Evolutionary conservation across 306 rosid species (phyloP), one percentile per base, ranked within the genome.

Genomic region (Lablab purpureus): DNA sequence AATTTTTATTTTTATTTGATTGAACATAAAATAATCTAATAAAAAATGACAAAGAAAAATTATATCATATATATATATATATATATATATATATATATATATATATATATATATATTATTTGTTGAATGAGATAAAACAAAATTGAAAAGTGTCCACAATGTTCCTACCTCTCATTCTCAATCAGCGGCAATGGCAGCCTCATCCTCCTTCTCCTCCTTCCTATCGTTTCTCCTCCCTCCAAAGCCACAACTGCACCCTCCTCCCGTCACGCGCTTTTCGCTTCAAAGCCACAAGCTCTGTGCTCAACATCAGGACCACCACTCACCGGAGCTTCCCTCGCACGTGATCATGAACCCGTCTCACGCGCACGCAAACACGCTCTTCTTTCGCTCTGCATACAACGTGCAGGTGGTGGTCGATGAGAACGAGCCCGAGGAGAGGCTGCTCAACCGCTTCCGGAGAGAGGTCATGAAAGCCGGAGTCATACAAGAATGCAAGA

Each of bases 401-500:
- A 94, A 92, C 81, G 96, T 92, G 32, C 91, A 89, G 87, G 90
- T 89, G 67, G 55, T 87, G 15, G 91, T 92, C 2, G 93, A 84
- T 18, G 97, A 94, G 40, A 87, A 87, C 65, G 98, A 94, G 89
- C 85, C 93, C 1, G 97, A 89, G 82, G 99, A 94, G 87, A 72
- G 92, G 81, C 82, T 94, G 3, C 84, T 94, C 14, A 80, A 78
- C 74, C 80, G 97, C 82, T 94, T 92, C 79, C 83, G 93, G 1
- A 78, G 97, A 43, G 97, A 94, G 85, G 97, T 92, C 10, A 84
- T 92, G 92, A 85, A 45, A 65, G 93, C 99, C 15, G 97, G 97
- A 10, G 81, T 94, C 43, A 85, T 94, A 67, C 94, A 94, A 73
- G 97, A 92, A 67, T 81, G 85, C 41, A 90, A 86, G 88, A 81